Conservation (phyloP, 192 early-diverging fungal genomes). For the Obelidium mucronatum region DNA sequence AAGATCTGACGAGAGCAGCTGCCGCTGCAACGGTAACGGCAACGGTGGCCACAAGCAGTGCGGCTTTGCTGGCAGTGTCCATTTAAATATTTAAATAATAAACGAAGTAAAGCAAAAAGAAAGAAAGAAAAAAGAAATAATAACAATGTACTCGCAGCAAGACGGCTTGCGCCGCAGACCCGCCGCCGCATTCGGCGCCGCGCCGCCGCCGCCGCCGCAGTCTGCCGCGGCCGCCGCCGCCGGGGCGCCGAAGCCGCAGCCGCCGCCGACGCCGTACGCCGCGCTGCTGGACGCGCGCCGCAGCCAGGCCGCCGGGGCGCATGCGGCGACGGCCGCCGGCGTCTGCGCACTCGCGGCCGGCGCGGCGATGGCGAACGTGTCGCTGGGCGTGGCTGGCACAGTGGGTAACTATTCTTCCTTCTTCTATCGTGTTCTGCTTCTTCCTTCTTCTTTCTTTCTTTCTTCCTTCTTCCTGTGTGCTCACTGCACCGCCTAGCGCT, state of each 20-base stretch:
- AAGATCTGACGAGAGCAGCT: neutral
- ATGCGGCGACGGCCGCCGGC: neutral
- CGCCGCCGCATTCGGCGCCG: neutral
- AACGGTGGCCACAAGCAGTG: no score
- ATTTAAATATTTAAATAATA: no score
- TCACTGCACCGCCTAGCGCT: neutral
- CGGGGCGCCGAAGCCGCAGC: no score
- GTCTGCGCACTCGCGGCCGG: neutral
- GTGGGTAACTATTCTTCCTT: neutral
- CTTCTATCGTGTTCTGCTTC: neutral
- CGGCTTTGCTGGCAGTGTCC: no score
- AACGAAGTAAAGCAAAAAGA: no score
- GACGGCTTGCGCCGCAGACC: no score
- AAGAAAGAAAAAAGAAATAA: no score
- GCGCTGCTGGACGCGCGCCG: neutral
- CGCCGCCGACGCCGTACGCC: neutral
- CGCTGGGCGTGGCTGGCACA: neutral
- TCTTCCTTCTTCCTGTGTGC: neutral
- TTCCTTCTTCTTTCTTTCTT: neutral
- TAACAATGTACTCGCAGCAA: no score
- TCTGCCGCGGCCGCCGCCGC: no score
- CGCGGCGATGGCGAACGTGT: neutral
- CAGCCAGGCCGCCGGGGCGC: neutral
- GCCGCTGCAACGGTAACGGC: neutral
- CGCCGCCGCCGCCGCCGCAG: no score